phyloP scores from a whole-genome alignment of 352 stramenopile species.

The Peronospora farinosa region DNA sequence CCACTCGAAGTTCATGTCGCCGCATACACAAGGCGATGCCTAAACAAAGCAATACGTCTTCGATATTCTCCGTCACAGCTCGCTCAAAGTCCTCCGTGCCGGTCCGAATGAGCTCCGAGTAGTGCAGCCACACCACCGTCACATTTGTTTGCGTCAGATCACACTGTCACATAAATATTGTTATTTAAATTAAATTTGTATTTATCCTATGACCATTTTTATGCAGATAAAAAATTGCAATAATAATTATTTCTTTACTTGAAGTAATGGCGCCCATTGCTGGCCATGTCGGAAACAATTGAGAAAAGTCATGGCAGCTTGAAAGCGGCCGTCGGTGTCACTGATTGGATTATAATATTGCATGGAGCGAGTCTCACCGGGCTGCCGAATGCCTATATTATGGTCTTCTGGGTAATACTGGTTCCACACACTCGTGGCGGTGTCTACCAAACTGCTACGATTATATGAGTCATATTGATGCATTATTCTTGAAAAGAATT shows the following conservation, averaged over 20 bases:
- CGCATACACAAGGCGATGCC: constrained; percentile 66
- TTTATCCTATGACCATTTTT: too few relatives aligned
- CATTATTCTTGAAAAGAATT: background rate
- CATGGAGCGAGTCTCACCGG: constrained; percentile 35
- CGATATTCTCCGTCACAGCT: constrained; percentile 48
- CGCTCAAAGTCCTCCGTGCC: constrained; percentile 46
- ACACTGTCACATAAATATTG: constrained; percentile 23
- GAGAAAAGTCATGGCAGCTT: constrained; percentile 49
- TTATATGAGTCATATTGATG: constrained; percentile 15
- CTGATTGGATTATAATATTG: constrained; percentile 46
- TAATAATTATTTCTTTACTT: constrained; percentile 11
- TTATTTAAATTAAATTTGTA: too few relatives aligned
- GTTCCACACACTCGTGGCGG: constrained; percentile 65
- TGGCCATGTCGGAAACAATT: constrained; percentile 45
- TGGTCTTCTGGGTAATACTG: constrained; percentile 75
- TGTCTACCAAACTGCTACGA: constrained; percentile 28
- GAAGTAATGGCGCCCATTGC: constrained; percentile 48
- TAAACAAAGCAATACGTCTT: constrained; percentile 55
- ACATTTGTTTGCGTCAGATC: constrained; percentile 45
- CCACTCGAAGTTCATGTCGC: constrained; percentile 47
- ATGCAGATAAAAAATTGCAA: too few relatives aligned
- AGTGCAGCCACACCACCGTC: constrained; percentile 46
- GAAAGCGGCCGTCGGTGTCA: constrained; percentile 48
- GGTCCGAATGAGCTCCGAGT: constrained; percentile 43
- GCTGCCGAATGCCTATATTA: constrained; percentile 34